Conservation (phyloP, 768 basidiomycete species). For the Tylopilus sp. region DNA sequence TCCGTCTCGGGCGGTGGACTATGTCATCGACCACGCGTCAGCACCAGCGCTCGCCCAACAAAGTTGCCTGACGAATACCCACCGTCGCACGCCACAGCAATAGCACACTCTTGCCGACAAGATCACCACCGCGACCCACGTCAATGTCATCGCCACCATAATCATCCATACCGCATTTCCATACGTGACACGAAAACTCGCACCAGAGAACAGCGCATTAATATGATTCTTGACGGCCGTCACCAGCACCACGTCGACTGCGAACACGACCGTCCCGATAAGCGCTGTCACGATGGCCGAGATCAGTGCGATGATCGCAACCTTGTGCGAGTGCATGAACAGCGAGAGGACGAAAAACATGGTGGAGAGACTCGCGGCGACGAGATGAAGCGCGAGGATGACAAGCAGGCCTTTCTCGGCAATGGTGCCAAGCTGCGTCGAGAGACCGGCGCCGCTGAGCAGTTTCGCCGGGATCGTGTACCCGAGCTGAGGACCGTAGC, state of each 20-base stretch:
- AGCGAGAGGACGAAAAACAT: slow-evolving; percentile 49
- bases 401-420: slow-evolving; percentile 49
- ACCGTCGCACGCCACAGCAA: slow-evolving; percentile 62
- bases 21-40: slow-evolving; percentile 4
- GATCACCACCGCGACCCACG: slow-evolving; percentile 60
- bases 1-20: slow-evolving; percentile 7
- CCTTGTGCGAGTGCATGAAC: slow-evolving; percentile 53
- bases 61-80: not conserved
- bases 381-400: slow-evolving; percentile 67
- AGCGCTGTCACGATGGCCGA: slow-evolving; percentile 55
- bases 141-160: slow-evolving; percentile 48
- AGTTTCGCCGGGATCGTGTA: slow-evolving; percentile 57
- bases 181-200: slow-evolving; percentile 46
- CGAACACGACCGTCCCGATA: slow-evolving; percentile 52
- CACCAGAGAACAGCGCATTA: slow-evolving; percentile 31
- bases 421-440: slow-evolving; percentile 39
- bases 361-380: slow-evolving; percentile 58
- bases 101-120: slow-evolving; percentile 62
- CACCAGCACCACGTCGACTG: slow-evolving; percentile 60
- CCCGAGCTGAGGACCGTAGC: slow-evolving; percentile 64
- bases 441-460: slow-evolving; percentile 41
- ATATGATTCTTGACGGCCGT: slow-evolving; percentile 47
- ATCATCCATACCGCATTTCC: slow-evolving; percentile 78
- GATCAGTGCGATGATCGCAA: slow-evolving; percentile 58
- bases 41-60: not conserved